phyloP scores from a whole-genome alignment of 768 basidiomycete genomes.

The Psilocybe subaeruginosa region DNA sequence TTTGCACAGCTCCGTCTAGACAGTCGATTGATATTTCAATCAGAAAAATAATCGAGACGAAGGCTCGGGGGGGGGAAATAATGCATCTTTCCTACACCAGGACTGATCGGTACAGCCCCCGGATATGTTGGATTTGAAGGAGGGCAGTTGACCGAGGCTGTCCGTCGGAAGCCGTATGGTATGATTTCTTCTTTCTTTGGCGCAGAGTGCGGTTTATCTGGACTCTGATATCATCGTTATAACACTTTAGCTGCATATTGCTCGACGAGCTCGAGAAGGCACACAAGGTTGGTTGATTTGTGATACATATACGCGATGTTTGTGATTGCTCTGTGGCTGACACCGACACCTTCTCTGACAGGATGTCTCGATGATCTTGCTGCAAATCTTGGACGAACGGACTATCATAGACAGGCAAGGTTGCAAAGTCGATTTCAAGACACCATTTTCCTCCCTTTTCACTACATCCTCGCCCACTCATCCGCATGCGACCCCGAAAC shows the following conservation, averaged over 20 bases:
- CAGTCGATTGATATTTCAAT: background rate
- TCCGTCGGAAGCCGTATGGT: slow-evolving; percentile 90
- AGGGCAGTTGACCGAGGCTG: slow-evolving; percentile 86
- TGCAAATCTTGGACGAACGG: slow-evolving; percentile 93
- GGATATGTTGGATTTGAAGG: slow-evolving; percentile 93
- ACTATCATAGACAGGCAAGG: slow-evolving; percentile 90
- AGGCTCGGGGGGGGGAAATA: no score
- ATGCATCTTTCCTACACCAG: background rate
- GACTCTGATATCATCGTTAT: background rate
- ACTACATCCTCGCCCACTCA: slow-evolving; percentile 31
- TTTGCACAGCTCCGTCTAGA: slow-evolving; percentile 86
- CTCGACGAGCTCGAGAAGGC: slow-evolving; percentile 94
- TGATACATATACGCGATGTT: background rate
- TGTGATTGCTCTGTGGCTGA: background rate
- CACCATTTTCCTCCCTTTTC: slow-evolving; percentile 18
- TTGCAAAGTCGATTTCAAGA: slow-evolving; percentile 90
- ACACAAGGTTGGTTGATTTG: slow-evolving; percentile 59
- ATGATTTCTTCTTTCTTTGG: slow-evolving; percentile 15
- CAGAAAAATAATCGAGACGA: slow-evolving; percentile 35
- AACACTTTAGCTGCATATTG: slow-evolving; percentile 60
- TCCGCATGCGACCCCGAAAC: background rate
- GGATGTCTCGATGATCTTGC: slow-evolving; percentile 88
- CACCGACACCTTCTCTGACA: slow-evolving; percentile 15
- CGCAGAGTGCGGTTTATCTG: background rate
- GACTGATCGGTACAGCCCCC: slow-evolving; percentile 87